These are phyloP conservation scores for Podaxis sp. DNA, from an alignment of 768 basidiomycete genomes.

Conservation along the genomic window DNA sequence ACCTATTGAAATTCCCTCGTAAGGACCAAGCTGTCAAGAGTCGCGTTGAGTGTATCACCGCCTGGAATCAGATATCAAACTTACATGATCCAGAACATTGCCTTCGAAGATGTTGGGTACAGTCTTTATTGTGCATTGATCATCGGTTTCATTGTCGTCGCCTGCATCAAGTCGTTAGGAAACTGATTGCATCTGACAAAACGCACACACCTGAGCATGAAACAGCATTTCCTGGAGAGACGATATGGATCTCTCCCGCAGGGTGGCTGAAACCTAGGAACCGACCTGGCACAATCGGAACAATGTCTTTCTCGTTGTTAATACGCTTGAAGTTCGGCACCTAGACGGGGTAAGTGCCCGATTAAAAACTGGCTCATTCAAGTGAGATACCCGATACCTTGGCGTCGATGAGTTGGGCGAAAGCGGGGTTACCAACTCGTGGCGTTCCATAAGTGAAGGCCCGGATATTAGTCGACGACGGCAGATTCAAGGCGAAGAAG, in stretches of 20 bases:
- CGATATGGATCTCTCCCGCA: slow-evolving; percentile 54
- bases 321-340: slow-evolving; percentile 38
- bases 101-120: slow-evolving; percentile 54
- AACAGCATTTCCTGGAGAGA: slow-evolving; percentile 34
- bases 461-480: slow-evolving; percentile 35
- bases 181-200: neutral
- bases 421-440: slow-evolving; percentile 50
- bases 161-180: slow-evolving; percentile 21
- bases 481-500: slow-evolving; percentile 47
- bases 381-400: slow-evolving; percentile 26
- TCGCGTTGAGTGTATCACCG: neutral
- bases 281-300: slow-evolving; percentile 57
- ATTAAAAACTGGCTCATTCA: neutral
- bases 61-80: slow-evolving; percentile 11
- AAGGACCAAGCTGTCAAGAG: slow-evolving; percentile 41
- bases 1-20: slow-evolving; percentile 54
- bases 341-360: slow-evolving; percentile 14
- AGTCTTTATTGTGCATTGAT: slow-evolving; percentile 49
- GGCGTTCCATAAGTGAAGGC: slow-evolving; percentile 49
- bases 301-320: slow-evolving; percentile 40
- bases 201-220: slow-evolving; percentile 32
- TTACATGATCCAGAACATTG: slow-evolving; percentile 50
- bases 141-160: slow-evolving; percentile 53
- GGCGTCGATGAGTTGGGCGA: slow-evolving; percentile 47
- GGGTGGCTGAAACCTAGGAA: slow-evolving; percentile 50